Base-by-base conservation (phyloP, 225 moss, liverwort and hornwort genomes). In the Straminergon stramineum region DNA sequence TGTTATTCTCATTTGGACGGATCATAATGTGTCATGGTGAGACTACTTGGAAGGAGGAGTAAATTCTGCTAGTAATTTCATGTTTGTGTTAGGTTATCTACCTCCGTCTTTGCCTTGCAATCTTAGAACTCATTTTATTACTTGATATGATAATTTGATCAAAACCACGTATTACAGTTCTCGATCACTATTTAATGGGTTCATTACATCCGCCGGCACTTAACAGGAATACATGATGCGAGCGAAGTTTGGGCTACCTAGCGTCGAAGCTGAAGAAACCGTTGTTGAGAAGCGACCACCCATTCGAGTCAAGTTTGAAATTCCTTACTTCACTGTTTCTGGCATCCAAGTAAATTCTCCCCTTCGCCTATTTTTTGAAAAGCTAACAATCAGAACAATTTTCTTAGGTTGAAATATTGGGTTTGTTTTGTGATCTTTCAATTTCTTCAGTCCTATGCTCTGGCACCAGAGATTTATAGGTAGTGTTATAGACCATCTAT, bases 241-340 rank as follows among this genome's bases (percentile, higher is more conserved):
- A 90, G 98, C 97, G 53, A 98, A 98, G 94, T 98, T 98, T 92
- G 97, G 96, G 69, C 93, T 98, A 85, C 98, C 98, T 77, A 97
- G 98, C 92, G 94, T 97, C 91, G 96, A 95, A 86, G 98, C 97
- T 55, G 99, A 99, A 89, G 99, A 99, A 89, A 89, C 88, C 55
- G 93, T 91, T 32, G 94, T 96, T 74, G 99, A 96, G 88, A 97
- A 99, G 92, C 96, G 96, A 86, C 97, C 98, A 60, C 98, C 97
- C 70, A 98, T 98, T 71, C 95, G 97, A 68, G 98, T 98, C 84
- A 98, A 97, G 90, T 98, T 98, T 91, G 98, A 98, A 85, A 98
- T 98, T 84, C 97, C 98, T 55, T 98, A 98, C 84, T 98, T 98
- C 87, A 98, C 98, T 22, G 98, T 98, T 63, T 98, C 98, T 73